These are phyloP conservation scores for Austroboletus niveus DNA, from an alignment of 1,284 basidiomycete species.

Conservation along the genomic window DNA sequence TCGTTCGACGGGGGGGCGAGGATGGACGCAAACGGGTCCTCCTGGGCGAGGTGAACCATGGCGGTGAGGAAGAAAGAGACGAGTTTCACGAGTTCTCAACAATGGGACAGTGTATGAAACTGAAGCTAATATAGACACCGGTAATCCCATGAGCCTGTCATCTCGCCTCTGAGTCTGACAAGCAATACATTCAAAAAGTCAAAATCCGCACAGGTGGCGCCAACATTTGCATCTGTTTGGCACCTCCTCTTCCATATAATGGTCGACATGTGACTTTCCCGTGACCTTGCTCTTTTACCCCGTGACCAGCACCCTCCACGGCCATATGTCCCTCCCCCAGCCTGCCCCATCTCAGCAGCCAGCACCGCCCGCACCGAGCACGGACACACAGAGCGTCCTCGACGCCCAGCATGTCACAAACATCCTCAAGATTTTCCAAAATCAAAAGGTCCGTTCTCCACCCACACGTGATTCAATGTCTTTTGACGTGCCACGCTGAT, in stretches of 20 bases:
- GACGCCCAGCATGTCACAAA: constrained; percentile 29
- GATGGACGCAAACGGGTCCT: constrained; percentile 57
- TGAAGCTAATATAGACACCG: not conserved
- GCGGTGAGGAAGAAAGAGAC: not conserved
- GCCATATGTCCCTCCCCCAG: constrained; percentile 19
- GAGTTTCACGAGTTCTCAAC: not conserved
- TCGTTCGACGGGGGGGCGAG: constrained; percentile 61
- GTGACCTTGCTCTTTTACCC: constrained; percentile 33
- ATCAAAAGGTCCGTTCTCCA: constrained; percentile 18
- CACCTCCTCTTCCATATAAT: constrained; percentile 26
- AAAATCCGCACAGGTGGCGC: constrained; percentile 7
- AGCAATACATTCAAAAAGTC: too few species aligned
- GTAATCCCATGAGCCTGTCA: not conserved
- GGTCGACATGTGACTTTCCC: constrained; percentile 36
- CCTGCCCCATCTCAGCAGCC: constrained; percentile 16
- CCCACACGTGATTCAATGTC: constrained; percentile 25
- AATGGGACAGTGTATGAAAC: not conserved
- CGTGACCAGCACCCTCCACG: constrained; percentile 32
- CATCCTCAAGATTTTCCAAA: constrained; percentile 30
- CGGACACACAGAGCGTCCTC: constrained; percentile 15
- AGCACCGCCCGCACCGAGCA: constrained; percentile 1
- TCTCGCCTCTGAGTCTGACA: too few species aligned
- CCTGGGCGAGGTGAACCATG: constrained; percentile 27
- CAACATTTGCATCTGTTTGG: constrained; percentile 31
- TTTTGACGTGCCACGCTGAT: constrained; percentile 24